A percentile compares a stretch with the other conserved stretches of the same genome.
Conservation (phyloP, 352 stramenopile genomes). For the Phytopythium aichiense region DNA sequence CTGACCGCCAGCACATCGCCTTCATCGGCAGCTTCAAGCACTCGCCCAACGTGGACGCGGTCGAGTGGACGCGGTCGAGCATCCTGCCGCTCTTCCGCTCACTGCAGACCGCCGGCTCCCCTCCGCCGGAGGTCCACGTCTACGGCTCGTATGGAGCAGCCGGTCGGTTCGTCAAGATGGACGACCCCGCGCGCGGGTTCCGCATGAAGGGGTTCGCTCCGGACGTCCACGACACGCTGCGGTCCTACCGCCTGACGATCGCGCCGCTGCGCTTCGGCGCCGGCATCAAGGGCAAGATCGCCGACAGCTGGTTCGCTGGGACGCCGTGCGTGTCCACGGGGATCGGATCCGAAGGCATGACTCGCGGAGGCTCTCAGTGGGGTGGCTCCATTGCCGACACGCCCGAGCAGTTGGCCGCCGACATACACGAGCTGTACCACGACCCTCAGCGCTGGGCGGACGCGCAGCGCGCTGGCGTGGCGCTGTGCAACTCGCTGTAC, state of each 20-base stretch:
- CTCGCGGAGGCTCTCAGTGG: conserved; percentile 23
- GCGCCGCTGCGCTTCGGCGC: conserved; percentile 91
- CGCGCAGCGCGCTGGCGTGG: conserved; percentile 24
- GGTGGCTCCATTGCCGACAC: conserved; percentile 51
- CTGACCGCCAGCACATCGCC: conserved; percentile 55
- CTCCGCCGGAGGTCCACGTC: conserved; percentile 64
- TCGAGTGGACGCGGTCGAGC: conserved; percentile 63
- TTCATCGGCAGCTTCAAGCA: conserved; percentile 94
- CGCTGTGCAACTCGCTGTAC: conserved; percentile 39
- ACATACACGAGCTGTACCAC: conserved; percentile 44
- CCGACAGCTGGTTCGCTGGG: conserved; percentile 89
- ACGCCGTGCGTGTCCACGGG: conserved; percentile 89
- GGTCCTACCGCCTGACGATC: conserved; percentile 70
- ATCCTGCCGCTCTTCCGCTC: conserved; percentile 77
- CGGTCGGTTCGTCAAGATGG: conserved; percentile 42
- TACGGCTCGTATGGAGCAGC: conserved; percentile 79
- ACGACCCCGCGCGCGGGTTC: conserved; percentile 46
- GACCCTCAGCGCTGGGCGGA: conserved; percentile 32
- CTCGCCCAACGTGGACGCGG: conserved; percentile 87
- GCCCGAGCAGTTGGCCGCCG: conserved; percentile 31
- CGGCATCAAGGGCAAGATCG: conserved; percentile 95
- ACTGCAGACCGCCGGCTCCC: neutral
- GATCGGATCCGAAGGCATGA: conserved; percentile 89
- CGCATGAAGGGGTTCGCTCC: conserved; percentile 79
- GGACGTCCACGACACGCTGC: conserved; percentile 67